Conservation (phyloP, 176 grass and related monocot species). For the Zoysia japonica region DNA sequence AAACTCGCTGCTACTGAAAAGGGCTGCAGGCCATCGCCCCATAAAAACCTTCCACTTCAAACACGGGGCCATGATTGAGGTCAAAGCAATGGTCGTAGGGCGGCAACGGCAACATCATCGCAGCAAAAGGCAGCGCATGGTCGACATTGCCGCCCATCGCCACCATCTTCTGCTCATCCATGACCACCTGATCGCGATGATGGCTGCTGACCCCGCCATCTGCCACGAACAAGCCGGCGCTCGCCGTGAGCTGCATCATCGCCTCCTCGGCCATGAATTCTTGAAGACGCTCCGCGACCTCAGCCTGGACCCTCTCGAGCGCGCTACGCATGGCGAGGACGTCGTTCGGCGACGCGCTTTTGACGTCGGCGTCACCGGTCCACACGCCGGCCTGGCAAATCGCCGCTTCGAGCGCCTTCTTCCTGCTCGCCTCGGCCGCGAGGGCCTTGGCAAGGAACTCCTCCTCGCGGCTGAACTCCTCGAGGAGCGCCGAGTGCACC, state of each 20-base stretch:
- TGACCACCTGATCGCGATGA: not conserved
- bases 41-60: not conserved
- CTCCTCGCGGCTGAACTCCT: constrained; percentile 5
- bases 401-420: constrained; percentile 33
- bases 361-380: constrained; percentile 8
- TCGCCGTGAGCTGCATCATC: not conserved
- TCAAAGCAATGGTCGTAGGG: constrained; percentile 7
- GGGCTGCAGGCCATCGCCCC: constrained; percentile 14
- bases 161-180: constrained; percentile 13
- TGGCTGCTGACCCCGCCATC: not conserved
- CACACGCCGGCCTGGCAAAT: constrained; percentile 24
- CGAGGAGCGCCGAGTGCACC: not conserved
- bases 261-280: constrained; percentile 31
- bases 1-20: not conserved
- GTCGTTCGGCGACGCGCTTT: not conserved
- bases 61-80: not conserved
- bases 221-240: not conserved
- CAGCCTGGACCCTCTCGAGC: constrained; percentile 43
- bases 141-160: not conserved
- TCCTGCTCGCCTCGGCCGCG: constrained; percentile 21
- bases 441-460: constrained; percentile 1
- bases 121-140: not conserved
- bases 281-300: not conserved
- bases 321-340: constrained; percentile 25
- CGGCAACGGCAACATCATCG: not conserved